Evolutionary conservation across 192 early-diverging fungal species (phyloP), one percentile per base, ranked within the genome.

Genomic region (Entophlyctis luteolus): DNA sequence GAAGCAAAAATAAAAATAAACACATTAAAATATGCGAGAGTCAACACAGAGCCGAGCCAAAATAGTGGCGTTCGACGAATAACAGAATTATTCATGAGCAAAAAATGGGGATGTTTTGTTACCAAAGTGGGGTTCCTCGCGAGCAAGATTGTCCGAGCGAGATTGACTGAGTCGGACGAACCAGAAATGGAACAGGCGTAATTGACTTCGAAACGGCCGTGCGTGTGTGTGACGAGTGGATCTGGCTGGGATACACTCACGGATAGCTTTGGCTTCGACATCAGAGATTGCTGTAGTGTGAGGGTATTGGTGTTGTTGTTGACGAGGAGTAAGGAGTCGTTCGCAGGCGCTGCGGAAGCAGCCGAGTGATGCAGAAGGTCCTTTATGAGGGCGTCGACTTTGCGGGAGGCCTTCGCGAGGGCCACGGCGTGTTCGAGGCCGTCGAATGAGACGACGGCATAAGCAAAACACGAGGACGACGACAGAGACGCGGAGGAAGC

Each of bases 111-210:
- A n/a, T n/a, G n/a, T n/a, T n/a, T n/a, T n/a, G n/a, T 27, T 63
- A 79, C 78, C 69, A 74, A 68, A 18, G 69, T 70, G 5, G 73
- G 79, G 29, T 73, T 75, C n/a, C 52, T 39, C 49, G 68, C 53
- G 32, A 80, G 56, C 32, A 80, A 32, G 10, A 50, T 31, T 8
- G 55, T 67, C 32, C 75, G 50, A 4, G 72, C 66, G 8, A 33
- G 29, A 47, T 47, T 42, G 28, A 73, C 79, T 18, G 28, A 52
- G 10, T 27, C 52, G 18, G 59, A 27, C 25, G 70, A 34, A 8
- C 79, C 79, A 35, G 68, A 55, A 20, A 80, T 57, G 22, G 49
- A 49, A 34, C 78, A 36, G 42, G 66, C 59, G 29, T 69, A 59
- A 8, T 53, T 25, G 10, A 74, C 45, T 38, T 73, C 72, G 23